Evolutionary conservation across 2,329 filamentous ascomycete genomes (phyloP).

Genomic region (Fusarium miscanthi): DNA sequence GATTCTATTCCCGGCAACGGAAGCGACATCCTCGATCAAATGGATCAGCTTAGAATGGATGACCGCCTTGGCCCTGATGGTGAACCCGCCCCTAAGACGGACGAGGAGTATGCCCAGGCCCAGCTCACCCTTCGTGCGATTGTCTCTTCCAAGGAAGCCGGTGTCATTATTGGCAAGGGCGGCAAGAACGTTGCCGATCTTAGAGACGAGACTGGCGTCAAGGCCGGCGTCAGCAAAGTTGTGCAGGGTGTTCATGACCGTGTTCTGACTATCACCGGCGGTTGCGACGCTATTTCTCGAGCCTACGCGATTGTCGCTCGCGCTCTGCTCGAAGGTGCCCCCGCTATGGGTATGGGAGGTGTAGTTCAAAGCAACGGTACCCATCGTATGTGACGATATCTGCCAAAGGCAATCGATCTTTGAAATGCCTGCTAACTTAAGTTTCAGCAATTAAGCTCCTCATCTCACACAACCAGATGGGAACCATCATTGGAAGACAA

Average conservation of each 20-base stretch:
- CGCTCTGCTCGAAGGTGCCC: slow-evolving; percentile 90
- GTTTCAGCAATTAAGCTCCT: slow-evolving; percentile 89
- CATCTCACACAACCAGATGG: slow-evolving; percentile 99
- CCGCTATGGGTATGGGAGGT: slow-evolving; percentile 95
- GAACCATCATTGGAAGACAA: slow-evolving; percentile 96
- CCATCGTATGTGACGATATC: slow-evolving; percentile 73
- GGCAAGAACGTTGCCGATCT: slow-evolving; percentile 98
- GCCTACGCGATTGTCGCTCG: slow-evolving; percentile 95
- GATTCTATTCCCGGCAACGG: slow-evolving; percentile 68
- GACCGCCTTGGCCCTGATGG: slow-evolving; percentile 78
- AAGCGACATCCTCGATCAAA: slow-evolving; percentile 68
- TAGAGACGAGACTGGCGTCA: slow-evolving; percentile 96
- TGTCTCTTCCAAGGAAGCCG: slow-evolving; percentile 98
- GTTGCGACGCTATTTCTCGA: slow-evolving; percentile 87
- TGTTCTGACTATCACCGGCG: slow-evolving; percentile 93
- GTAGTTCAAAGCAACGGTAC: slow-evolving; percentile 88
- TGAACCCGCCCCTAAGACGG: slow-evolving; percentile 86
- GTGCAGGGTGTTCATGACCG: slow-evolving; percentile 97
- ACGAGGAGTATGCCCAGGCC: slow-evolving; percentile 94
- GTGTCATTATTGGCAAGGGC: slow-evolving; percentile 98
- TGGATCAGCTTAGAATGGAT: slow-evolving; percentile 74
- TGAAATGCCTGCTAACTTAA: slow-evolving; percentile 23
- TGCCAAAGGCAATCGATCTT: background rate
- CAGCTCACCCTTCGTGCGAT: slow-evolving; percentile 96
- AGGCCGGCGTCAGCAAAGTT: slow-evolving; percentile 98